Evolutionary conservation across 352 stramenopile genomes (phyloP).

Genomic region (Phytopythium oedochilum): DNA sequence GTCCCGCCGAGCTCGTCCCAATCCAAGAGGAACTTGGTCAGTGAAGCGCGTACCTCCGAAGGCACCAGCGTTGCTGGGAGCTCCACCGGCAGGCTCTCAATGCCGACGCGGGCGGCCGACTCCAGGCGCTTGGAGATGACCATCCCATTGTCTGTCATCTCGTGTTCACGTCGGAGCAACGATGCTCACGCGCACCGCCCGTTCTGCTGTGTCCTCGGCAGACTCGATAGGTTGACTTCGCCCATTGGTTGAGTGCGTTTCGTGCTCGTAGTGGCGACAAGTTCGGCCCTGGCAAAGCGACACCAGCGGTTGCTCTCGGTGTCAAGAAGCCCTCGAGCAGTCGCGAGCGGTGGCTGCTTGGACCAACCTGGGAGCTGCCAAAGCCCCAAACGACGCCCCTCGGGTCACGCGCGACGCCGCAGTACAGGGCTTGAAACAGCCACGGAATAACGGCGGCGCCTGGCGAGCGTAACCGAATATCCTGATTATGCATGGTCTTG

Average conservation of each 20-base stretch:
- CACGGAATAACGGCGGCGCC: too few relatives aligned
- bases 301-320: neutral
- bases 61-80: conserved; percentile 17
- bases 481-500: too few relatives aligned
- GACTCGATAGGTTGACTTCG: too few relatives aligned
- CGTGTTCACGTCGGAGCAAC: neutral
- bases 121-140: conserved; percentile 24
- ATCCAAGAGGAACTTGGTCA: conserved; percentile 13
- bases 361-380: neutral
- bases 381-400: neutral
- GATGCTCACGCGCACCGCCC: neutral
- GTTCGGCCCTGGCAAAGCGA: too few relatives aligned
- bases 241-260: neutral
- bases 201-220: too few relatives aligned
- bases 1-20: conserved; percentile 38
- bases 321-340: neutral
- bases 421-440: too few relatives aligned
- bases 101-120: conserved; percentile 18
- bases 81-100: conserved; percentile 21
- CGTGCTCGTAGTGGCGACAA: too few relatives aligned
- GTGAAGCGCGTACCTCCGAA: conserved; percentile 21
- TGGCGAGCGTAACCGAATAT: too few relatives aligned
- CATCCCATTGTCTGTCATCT: conserved; percentile 3
- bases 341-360: neutral
- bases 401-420: neutral